These are phyloP conservation scores for Penicillium decumbens DNA, from an alignment of 2,329 filamentous ascomycete genomes.

Conservation along the genomic window DNA sequence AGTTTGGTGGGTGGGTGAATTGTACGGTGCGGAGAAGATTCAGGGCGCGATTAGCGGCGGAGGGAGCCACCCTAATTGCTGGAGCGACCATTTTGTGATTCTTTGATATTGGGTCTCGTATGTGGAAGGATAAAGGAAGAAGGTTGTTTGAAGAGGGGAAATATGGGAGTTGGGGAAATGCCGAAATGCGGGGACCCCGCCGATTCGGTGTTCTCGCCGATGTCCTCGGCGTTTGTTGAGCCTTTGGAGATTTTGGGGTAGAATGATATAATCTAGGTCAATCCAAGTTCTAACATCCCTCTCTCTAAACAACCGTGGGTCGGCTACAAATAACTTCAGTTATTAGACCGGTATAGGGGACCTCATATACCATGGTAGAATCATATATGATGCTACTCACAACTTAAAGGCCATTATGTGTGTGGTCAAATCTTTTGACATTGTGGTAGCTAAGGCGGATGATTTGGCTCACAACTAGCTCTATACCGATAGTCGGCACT, in stretches of 20 bases:
- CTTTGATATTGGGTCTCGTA: not conserved
- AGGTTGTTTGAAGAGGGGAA: slow-evolving; percentile 5
- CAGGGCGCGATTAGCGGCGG: slow-evolving; percentile 47
- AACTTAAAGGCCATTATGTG: too few species aligned
- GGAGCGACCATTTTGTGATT: slow-evolving; percentile 32
- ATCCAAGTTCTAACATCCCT: too few species aligned
- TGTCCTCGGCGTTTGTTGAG: not conserved
- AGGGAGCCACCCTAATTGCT: slow-evolving; percentile 43
- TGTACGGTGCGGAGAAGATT: slow-evolving; percentile 80
- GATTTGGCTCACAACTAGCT: too few species aligned
- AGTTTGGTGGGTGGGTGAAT: slow-evolving; percentile 78
- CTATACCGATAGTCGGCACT: too few species aligned
- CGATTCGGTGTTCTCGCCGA: slow-evolving; percentile 24
- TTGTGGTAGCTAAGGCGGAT: too few species aligned
- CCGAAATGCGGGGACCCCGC: slow-evolving; percentile 17
- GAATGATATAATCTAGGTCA: too few species aligned
- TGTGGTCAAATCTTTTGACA: too few species aligned
- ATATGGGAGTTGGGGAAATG: slow-evolving; percentile 21
- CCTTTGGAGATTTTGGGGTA: not conserved
- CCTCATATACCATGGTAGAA: too few species aligned
- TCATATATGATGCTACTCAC: too few species aligned
- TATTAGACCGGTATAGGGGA: too few species aligned
- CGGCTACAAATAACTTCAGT: too few species aligned
- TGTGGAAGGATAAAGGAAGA: not conserved
- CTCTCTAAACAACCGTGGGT: too few species aligned